Conservation (phyloP, 345 rosid species). For the Xanthoceras sorbifolium region DNA sequence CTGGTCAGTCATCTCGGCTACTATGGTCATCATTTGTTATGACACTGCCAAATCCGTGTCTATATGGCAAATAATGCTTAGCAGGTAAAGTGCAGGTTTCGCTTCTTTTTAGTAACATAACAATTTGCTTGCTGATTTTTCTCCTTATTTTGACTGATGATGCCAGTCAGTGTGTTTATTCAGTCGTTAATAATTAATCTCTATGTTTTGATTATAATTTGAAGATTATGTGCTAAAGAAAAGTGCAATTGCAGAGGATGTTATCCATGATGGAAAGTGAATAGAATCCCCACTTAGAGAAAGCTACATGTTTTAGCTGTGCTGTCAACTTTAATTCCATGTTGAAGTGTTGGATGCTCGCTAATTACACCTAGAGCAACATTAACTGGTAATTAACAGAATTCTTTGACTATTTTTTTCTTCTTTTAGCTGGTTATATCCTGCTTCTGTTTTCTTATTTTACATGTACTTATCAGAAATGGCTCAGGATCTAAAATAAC, state of each 20-base stretch:
- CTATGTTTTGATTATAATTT: not conserved
- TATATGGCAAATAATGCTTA: not conserved
- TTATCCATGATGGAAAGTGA: not conserved
- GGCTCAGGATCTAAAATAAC: too few relatives aligned
- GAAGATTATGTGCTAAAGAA: not conserved
- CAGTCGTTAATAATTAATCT: not conserved
- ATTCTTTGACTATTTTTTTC: too few relatives aligned
- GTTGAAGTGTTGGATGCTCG: not conserved
- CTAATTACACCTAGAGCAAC: too few relatives aligned
- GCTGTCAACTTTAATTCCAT: not conserved
- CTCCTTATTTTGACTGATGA: not conserved
- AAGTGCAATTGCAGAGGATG: not conserved
- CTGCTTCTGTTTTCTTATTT: too few relatives aligned
- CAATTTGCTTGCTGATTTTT: not conserved
- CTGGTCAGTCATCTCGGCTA: not conserved
- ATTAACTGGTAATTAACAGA: too few relatives aligned
- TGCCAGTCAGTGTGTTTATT: not conserved
- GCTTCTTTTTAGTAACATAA: not conserved
- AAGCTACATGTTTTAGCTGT: not conserved
- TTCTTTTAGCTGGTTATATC: too few relatives aligned
- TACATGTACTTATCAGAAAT: too few relatives aligned
- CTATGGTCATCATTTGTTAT: not conserved
- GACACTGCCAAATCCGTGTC: not conserved
- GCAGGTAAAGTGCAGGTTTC: not conserved
- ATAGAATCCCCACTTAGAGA: not conserved